phyloP scores from a whole-genome alignment of 441 rosid genomes.

The Erodium texanum region DNA sequence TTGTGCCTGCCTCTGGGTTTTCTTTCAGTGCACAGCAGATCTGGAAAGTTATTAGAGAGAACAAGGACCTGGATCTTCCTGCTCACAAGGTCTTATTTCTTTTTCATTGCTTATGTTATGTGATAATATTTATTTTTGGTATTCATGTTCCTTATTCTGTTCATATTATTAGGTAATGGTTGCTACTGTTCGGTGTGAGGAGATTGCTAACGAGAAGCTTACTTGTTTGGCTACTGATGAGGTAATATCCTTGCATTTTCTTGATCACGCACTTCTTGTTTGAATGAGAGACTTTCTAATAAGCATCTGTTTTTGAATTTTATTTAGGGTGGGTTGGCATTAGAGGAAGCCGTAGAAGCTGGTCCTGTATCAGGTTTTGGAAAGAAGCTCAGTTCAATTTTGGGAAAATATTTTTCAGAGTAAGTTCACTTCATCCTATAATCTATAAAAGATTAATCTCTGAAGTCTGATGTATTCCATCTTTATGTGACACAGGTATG shows the following conservation, averaged over 20 bases:
- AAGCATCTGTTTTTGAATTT: slow-evolving; percentile 15
- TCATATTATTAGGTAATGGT: slow-evolving; percentile 62
- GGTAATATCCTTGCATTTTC: slow-evolving; percentile 31
- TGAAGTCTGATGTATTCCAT: not conserved
- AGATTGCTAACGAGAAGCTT: no score
- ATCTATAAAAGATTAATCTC: not conserved
- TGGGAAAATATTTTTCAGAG: slow-evolving; percentile 47
- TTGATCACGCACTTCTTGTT: not conserved
- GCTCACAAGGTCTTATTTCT: slow-evolving; percentile 55
- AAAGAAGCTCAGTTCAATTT: slow-evolving; percentile 11
- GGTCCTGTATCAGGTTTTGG: slow-evolving; percentile 66
- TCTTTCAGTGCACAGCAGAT: slow-evolving; percentile 67
- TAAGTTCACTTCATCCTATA: slow-evolving; percentile 25
- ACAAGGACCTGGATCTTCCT: slow-evolving; percentile 84
- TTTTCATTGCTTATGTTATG: slow-evolving; percentile 10
- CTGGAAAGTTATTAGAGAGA: slow-evolving; percentile 75
- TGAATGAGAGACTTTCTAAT: no score
- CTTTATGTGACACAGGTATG: not conserved
- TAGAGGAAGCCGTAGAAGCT: slow-evolving; percentile 49
- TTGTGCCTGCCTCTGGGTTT: slow-evolving; percentile 82
- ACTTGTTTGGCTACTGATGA: slow-evolving; percentile 31
- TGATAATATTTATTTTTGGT: slow-evolving; percentile 8
- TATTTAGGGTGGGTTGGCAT: slow-evolving; percentile 48
- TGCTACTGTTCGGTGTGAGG: no score
- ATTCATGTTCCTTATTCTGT: slow-evolving; percentile 10